These are phyloP conservation scores for Cordyceps tenuipes DNA, from an alignment of 2,329 filamentous ascomycete genomes.

Conservation along the genomic window DNA sequence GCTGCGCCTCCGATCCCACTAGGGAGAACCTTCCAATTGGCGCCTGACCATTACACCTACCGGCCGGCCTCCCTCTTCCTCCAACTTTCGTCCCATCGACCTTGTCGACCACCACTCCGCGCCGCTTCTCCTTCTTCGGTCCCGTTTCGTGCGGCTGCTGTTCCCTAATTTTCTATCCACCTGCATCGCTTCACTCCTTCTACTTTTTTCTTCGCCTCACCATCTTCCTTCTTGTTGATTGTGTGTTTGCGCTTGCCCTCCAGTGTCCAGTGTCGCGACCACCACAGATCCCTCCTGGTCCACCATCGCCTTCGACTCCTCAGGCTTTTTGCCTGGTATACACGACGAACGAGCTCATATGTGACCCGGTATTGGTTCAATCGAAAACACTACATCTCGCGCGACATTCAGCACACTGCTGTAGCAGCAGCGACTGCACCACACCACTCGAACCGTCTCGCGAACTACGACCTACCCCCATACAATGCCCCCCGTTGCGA, in stretches of 20 bases:
- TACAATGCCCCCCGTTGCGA: conserved; percentile 3
- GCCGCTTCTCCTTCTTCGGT: conserved; percentile 12
- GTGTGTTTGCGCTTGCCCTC: background rate
- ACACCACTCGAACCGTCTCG: background rate
- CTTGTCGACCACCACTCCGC: background rate
- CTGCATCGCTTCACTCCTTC: background rate
- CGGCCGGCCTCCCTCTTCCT: no score
- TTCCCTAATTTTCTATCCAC: background rate
- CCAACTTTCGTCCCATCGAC: conserved; percentile 12
- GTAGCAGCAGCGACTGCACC: background rate
- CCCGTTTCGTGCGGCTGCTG: conserved; percentile 9
- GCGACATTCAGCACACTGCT: background rate
- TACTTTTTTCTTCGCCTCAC: background rate
- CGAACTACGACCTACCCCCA: background rate
- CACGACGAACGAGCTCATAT: background rate
- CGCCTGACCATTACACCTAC: conserved; percentile 21
- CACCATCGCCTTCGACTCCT: background rate
- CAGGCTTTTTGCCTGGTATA: background rate
- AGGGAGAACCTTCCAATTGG: conserved; percentile 24
- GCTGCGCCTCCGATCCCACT: conserved; percentile 1
- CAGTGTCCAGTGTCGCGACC: background rate
- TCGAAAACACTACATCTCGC: background rate
- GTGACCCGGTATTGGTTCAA: background rate
- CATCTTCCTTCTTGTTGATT: background rate
- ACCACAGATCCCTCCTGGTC: background rate